Conservation (phyloP, 2,329 filamentous ascomycete genomes). For the Fusarium xylarioides region DNA sequence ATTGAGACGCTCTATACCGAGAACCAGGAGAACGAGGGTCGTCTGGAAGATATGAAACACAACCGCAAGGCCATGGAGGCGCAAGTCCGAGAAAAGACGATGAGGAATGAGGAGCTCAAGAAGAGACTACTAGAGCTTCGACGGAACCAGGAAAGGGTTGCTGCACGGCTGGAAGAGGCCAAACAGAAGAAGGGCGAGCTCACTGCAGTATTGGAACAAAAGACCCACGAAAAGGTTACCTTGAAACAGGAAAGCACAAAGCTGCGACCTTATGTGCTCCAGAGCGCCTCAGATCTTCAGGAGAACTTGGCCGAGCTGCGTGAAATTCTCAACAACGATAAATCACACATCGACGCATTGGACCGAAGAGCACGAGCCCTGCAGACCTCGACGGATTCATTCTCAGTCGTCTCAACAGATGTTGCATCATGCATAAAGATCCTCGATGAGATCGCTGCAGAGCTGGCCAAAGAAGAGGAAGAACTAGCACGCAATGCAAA, state of each 20-base stretch:
- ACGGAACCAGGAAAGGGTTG: slow-evolving; percentile 83
- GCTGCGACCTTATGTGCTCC: slow-evolving; percentile 88
- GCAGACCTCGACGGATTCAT: slow-evolving; percentile 91
- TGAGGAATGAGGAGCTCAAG: slow-evolving; percentile 88
- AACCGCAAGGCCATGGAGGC: slow-evolving; percentile 83
- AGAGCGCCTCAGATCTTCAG: slow-evolving; percentile 86
- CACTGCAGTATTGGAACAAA: slow-evolving; percentile 76
- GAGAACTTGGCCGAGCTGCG: slow-evolving; percentile 82
- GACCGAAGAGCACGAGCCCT: slow-evolving; percentile 89
- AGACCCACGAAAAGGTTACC: slow-evolving; percentile 73
- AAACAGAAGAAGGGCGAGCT: slow-evolving; percentile 82
- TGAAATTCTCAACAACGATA: slow-evolving; percentile 79
- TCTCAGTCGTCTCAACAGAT: slow-evolving; percentile 83
- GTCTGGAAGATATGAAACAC: slow-evolving; percentile 81
- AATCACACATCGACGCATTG: slow-evolving; percentile 84
- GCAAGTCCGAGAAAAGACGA: slow-evolving; percentile 84
- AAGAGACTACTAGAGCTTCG: slow-evolving; percentile 81
- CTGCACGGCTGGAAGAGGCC: slow-evolving; percentile 81
- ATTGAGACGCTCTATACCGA: slow-evolving; percentile 87
- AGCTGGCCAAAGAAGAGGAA: slow-evolving; percentile 90
- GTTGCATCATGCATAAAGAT: slow-evolving; percentile 89
- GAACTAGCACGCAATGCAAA: slow-evolving; percentile 81
- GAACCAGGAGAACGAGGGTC: slow-evolving; percentile 86
- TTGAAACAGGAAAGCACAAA: slow-evolving; percentile 88
- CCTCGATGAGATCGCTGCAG: slow-evolving; percentile 85